Conservation (phyloP, 495 filamentous ascomycete species). For the Podospora tetraspora region DNA sequence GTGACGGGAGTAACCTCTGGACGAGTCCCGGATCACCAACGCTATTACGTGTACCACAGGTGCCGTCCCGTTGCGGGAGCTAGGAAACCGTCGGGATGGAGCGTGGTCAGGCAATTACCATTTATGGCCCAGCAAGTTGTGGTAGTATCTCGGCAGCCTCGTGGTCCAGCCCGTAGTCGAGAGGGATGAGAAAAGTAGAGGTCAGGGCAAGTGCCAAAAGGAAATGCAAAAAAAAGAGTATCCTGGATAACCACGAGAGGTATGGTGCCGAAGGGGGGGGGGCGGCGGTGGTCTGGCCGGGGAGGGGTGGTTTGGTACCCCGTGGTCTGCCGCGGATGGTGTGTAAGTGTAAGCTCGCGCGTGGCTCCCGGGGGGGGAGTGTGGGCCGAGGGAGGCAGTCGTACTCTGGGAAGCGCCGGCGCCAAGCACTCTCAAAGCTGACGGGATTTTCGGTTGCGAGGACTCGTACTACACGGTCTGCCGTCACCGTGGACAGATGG, state of each 20-base stretch:
- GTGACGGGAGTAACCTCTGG: conserved; percentile 22
- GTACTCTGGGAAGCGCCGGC: conserved; percentile 17
- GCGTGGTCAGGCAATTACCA: conserved; percentile 13
- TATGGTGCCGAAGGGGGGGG: conserved; percentile 16
- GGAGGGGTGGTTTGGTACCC: conserved; percentile 18
- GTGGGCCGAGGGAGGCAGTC: conserved; percentile 4
- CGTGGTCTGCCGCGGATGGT: conserved; percentile 22
- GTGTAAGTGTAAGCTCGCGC: conserved; percentile 18
- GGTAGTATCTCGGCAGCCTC: conserved; percentile 6
- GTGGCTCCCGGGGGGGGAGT: conserved; percentile 12
- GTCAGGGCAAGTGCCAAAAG: background rate
- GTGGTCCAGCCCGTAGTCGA: conserved; percentile 12
- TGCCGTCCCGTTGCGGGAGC: conserved; percentile 18
- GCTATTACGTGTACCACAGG: conserved; percentile 16
- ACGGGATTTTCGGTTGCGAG: background rate
- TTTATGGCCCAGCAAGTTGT: conserved; percentile 1
- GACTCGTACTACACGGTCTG: conserved; percentile 9
- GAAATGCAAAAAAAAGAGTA: conserved; percentile 15
- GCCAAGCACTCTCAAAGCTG: conserved; percentile 5
- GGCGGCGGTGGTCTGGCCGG: conserved; percentile 4
- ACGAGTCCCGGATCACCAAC: conserved; percentile 10
- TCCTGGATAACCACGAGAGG: conserved; percentile 25
- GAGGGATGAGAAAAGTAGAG: conserved; percentile 4
- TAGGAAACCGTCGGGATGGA: conserved; percentile 3
- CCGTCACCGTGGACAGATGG: background rate